A percentile compares a stretch with the other conserved stretches of the same genome.
phyloP scores from a whole-genome alignment of 495 filamentous ascomycete species.

The Podospora australis region DNA sequence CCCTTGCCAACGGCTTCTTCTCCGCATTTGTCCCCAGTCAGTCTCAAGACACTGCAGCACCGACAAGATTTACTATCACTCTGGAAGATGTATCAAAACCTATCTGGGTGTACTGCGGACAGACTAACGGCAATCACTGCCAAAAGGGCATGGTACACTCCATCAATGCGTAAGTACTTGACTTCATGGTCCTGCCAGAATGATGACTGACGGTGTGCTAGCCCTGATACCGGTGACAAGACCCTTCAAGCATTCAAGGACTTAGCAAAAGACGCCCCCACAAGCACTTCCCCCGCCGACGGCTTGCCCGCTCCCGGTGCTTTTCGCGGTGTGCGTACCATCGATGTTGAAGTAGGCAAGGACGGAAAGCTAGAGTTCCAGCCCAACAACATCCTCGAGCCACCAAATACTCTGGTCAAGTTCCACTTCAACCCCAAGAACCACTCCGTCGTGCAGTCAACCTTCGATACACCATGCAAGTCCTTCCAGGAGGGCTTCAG shows the following conservation, averaged over 20 bases:
- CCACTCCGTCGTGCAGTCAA: slow-evolving; percentile 37
- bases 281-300: slow-evolving; percentile 25
- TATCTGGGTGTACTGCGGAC: slow-evolving; percentile 54
- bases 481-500: slow-evolving; percentile 32
- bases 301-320: slow-evolving; percentile 28
- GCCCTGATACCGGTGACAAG: slow-evolving; percentile 24
- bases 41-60: slow-evolving; percentile 24
- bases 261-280: slow-evolving; percentile 20
- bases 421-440: slow-evolving; percentile 37
- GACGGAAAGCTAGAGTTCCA: slow-evolving; percentile 28
- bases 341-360: slow-evolving; percentile 31
- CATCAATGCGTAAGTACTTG: slow-evolving; percentile 30
- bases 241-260: slow-evolving; percentile 32
- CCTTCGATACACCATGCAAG: slow-evolving; percentile 37
- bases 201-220: slow-evolving; percentile 1
- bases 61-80: slow-evolving; percentile 47
- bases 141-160: slow-evolving; percentile 37
- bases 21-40: slow-evolving; percentile 41
- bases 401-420: slow-evolving; percentile 28
- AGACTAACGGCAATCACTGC: slow-evolving; percentile 35
- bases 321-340: slow-evolving; percentile 27
- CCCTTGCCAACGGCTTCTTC: slow-evolving; percentile 42
- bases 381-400: slow-evolving; percentile 34
- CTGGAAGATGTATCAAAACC: slow-evolving; percentile 50
- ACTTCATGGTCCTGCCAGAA: no score